Base-by-base conservation (phyloP, 2,329 filamentous ascomycete species). In the Botryosphaeria dothidea region DNA sequence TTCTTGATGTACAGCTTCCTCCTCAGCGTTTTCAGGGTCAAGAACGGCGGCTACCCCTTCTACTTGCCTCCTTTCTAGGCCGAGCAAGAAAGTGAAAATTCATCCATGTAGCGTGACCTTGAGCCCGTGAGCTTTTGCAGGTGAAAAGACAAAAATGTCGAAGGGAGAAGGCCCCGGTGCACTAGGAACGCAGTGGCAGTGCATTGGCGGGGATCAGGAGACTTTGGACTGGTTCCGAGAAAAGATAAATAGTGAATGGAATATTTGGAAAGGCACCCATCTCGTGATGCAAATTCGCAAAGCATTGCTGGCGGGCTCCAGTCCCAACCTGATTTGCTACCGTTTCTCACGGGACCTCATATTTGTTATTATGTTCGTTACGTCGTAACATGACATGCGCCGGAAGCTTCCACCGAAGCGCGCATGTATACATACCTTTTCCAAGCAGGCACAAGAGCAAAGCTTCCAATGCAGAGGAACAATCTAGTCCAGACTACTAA, bases 31-130 rank as follows among this genome's bases (percentile, higher is more conserved):
- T 99, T 99, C 86, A 88, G 93, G 72, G 84, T 91, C 72, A 99
- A 99, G 88, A 99, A 98, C 75, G 88, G 89, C 36, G 92, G 92
- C 25, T 99, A 99, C 79, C 93, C 93, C 17, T 97, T 98, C 81
- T 93, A 89, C 74, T 85, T 99, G 67, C 95, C 95, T 64, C 95
- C 95, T 11, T 98, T 99, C 79, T 89, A 83, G 66, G 56, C 51
- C 17, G 19, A 43, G 36, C 5, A 43, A 27, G 25, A 6, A 3
- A 34, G 13, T 11, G 46, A 29, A 45, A 43, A 19, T 25, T 48
- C 46, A 17, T 21, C 17, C 38, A 31, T 60, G 56, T 60, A 60
- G 23, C 41, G 34, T 60, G 34, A 9, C 41, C 13, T 31, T 45
- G 17, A 31, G 43, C 25, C 27, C 15, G 21, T 7, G n/a, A 17